Base-by-base conservation (phyloP, 2,329 filamentous ascomycete species). In the Aspergillus sp. region DNA sequence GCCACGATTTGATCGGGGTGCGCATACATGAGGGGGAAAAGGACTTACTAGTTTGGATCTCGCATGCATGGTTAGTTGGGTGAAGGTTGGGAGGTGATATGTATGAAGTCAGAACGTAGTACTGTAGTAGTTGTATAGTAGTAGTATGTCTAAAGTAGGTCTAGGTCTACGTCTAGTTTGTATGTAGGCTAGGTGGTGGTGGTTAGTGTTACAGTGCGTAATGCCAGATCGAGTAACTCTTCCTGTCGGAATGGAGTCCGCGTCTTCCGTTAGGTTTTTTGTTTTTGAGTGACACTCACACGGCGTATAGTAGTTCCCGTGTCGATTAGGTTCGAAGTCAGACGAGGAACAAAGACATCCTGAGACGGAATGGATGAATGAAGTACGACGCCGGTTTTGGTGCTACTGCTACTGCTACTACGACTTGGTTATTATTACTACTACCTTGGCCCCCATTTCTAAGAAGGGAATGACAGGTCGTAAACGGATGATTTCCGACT, bases 241-340 rank as follows among this genome's bases (percentile, higher is more conserved):
- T 21, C 41, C 41, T 42, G 17, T 44, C 17, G 19, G 30, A 39
- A 36, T 13, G 32, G 17, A 25, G n/a, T 36, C 27, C 19, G 17
- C 27, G 44, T 21, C 52, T 17, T n/a, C 41, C 41, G 41, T 19
- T 19, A 4, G 3, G 8, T 11, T 30, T 30, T 30, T 44, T 10
- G 17, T 19, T 44, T 10, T 10, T 7, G 11, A 41, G 41, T 23
- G 10, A 17, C 8, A 5, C 10, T 36, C 23, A 30, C 27, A 50
- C 15, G 47, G 47, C 47, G 5, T 17, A 11, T 32, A 36, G 32
- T 15, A 36, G 32, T 52, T 56, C 53, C 57, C 57, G 47, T 42
- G 39, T 57, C 30, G 60, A 57, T 57, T 56, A 59, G 23, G 48
- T 61, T 61, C 50, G 27, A 36, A 44, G 19, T 47, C 56, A 47